A percentile compares a stretch with the other conserved stretches of the same genome.
These are phyloP conservation scores for Pestalotiopsis sp. DNA, from an alignment of 2,329 filamentous ascomycete species.

Conservation along the genomic window DNA sequence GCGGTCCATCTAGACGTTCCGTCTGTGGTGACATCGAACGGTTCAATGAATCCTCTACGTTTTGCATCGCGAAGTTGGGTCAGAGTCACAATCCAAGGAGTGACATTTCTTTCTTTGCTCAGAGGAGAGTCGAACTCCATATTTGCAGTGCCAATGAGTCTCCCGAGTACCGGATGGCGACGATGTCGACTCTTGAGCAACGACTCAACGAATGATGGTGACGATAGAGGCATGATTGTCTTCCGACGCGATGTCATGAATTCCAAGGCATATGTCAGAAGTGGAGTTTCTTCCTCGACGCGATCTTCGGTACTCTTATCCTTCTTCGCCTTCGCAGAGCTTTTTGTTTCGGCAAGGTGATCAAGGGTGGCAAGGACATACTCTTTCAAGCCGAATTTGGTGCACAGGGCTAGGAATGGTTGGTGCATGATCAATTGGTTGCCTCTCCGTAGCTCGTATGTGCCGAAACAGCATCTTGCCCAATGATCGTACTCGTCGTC, in stretches of 20 bases:
- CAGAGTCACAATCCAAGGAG: slow-evolving; percentile 31
- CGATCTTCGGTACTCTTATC: background rate
- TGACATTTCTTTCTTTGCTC: slow-evolving; percentile 18
- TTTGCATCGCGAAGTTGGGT: slow-evolving; percentile 30
- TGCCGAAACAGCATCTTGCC: slow-evolving; percentile 31
- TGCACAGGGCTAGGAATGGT: slow-evolving; percentile 32
- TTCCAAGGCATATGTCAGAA: slow-evolving; percentile 33
- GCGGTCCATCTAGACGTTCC: slow-evolving; percentile 30
- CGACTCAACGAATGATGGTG: slow-evolving; percentile 25
- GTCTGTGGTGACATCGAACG: slow-evolving; percentile 25
- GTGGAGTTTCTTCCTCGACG: slow-evolving; percentile 22
- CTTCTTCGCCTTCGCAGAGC: background rate
- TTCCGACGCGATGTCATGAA: slow-evolving; percentile 34
- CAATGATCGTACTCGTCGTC: slow-evolving; percentile 32
- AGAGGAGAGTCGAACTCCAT: slow-evolving; percentile 13
- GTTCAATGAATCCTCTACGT: slow-evolving; percentile 30
- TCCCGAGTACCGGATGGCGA: slow-evolving; percentile 18
- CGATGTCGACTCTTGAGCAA: slow-evolving; percentile 20
- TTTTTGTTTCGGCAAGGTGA: background rate
- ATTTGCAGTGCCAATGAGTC: slow-evolving; percentile 22
- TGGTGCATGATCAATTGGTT: slow-evolving; percentile 28
- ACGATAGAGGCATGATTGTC: slow-evolving; percentile 34
- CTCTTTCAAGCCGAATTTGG: slow-evolving; percentile 31
- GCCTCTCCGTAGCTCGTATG: slow-evolving; percentile 29
- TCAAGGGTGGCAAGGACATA: slow-evolving; percentile 28